Percentiles rank a stretch among this genome's conserved stretches.
Evolutionary conservation across 495 filamentous ascomycete species (phyloP).

Genomic region (Podospora bellae-mahoneyi): DNA sequence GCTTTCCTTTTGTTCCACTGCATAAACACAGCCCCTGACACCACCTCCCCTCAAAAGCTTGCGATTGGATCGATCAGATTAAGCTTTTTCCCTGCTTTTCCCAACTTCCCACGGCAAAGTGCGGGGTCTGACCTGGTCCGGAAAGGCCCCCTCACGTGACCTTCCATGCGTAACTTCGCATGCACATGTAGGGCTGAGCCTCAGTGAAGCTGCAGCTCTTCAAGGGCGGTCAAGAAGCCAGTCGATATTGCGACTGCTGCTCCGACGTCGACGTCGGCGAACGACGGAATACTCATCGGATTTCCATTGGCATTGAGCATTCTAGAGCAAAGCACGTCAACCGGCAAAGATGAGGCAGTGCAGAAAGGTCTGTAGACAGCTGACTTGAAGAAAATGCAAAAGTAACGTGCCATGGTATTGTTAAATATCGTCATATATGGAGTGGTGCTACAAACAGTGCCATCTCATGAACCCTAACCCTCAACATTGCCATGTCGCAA

Average conservation of each 20-base stretch:
- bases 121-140: not conserved
- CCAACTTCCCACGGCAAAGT: not conserved
- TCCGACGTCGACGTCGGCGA: not conserved
- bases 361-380: not conserved
- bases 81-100: not conserved
- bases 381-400: not conserved
- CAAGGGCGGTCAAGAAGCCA: not conserved
- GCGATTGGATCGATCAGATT: not conserved
- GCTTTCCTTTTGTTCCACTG: not conserved
- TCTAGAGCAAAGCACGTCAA: not conserved
- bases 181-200: not conserved
- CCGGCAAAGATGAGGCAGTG: not conserved
- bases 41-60: not conserved
- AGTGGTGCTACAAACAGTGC: not conserved
- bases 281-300: not conserved
- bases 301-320: not conserved
- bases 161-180: not conserved
- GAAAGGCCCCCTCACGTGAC: not conserved
- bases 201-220: not conserved
- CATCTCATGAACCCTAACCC: not conserved
- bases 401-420: not conserved
- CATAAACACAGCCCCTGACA: not conserved
- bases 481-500: not conserved
- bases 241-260: not conserved
- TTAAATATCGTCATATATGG: not conserved